These are phyloP conservation scores for Didymella keratinophila DNA, from an alignment of 2,329 filamentous ascomycete species.

Conservation along the genomic window DNA sequence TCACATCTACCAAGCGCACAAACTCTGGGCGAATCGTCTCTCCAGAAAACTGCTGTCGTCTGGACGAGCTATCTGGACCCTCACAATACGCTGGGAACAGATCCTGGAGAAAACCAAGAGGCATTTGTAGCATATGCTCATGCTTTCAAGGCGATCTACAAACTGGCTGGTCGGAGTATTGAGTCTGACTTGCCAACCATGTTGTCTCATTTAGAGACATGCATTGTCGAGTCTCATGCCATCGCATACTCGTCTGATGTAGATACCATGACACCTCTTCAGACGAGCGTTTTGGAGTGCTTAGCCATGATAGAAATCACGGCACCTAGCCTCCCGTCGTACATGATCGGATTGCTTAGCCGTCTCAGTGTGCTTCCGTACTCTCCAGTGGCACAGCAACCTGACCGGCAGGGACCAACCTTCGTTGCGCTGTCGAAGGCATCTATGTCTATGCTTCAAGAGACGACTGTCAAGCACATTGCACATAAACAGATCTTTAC, in stretches of 20 bases:
- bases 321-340: conserved; percentile 68
- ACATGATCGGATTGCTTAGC: conserved; percentile 73
- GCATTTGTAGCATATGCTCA: conserved; percentile 86
- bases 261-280: conserved; percentile 76
- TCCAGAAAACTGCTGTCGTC: conserved; percentile 45
- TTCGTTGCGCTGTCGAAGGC: conserved; percentile 90
- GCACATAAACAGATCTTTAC: conserved; percentile 72
- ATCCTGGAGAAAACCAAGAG: conserved; percentile 69
- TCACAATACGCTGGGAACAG: conserved; percentile 31
- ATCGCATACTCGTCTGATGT: conserved; percentile 74
- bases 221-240: conserved; percentile 73
- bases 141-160: conserved; percentile 78
- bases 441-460: conserved; percentile 74
- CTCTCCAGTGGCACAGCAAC: conserved; percentile 37
- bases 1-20: conserved; percentile 37
- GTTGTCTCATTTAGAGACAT: conserved; percentile 72
- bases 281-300: conserved; percentile 72
- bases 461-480: conserved; percentile 66
- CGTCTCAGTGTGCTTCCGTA: conserved; percentile 77
- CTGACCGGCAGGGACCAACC: conserved; percentile 66
- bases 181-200: conserved; percentile 70
- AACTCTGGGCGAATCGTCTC: conserved; percentile 32
- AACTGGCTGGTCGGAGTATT: conserved; percentile 72
- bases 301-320: conserved; percentile 74
- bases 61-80: conserved; percentile 48